These are phyloP conservation scores for Erigeron canadensis DNA, from an alignment of 129 eudicot genomes.

Conservation along the genomic window DNA sequence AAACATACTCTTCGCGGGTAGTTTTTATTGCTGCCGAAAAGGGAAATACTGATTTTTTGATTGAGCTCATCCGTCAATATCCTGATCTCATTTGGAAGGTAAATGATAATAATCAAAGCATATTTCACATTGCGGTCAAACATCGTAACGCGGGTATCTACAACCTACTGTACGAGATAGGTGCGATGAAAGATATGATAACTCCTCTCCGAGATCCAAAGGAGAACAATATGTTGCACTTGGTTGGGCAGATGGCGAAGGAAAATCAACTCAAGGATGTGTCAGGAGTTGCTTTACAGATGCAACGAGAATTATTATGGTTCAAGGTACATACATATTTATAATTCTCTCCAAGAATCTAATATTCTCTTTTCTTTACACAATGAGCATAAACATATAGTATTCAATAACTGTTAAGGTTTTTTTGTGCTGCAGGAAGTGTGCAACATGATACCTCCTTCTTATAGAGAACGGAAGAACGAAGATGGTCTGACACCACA, in stretches of 20 bases:
- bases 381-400: no score
- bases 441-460: no score
- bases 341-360: no score
- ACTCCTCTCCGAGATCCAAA: background rate
- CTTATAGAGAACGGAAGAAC: no score
- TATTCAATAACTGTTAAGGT: no score
- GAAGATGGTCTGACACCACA: no score
- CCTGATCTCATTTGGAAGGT: slow-evolving; percentile 4
- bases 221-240: slow-evolving; percentile 7
- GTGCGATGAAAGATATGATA: background rate
- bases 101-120: slow-evolving; percentile 26
- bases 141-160: background rate
- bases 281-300: background rate
- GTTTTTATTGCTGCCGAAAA: slow-evolving; percentile 32
- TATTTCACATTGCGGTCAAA: slow-evolving; percentile 35
- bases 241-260: slow-evolving; percentile 2
- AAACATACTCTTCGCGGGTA: slow-evolving; percentile 25
- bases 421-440: no score
- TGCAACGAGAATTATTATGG: background rate
- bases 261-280: background rate
- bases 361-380: no score
- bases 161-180: background rate
- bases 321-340: background rate
- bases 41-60: background rate
- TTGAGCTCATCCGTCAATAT: background rate